Percentiles rank a stretch among this genome's conserved stretches.
Evolutionary conservation across 495 filamentous ascomycete species (phyloP).

Genomic region (Penicillium turbatum): DNA sequence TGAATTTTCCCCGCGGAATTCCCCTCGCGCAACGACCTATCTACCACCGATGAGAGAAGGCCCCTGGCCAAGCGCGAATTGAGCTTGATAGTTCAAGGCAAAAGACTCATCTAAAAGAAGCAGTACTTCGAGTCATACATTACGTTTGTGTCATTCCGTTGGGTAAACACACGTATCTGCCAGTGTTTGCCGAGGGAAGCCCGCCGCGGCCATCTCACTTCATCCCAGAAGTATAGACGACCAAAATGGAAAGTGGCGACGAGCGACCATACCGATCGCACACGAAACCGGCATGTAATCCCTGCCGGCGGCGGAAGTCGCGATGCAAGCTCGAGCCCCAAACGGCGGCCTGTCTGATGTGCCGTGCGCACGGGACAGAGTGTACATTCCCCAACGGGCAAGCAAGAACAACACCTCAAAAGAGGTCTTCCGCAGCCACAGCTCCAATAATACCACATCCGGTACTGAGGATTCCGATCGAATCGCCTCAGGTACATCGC

Average conservation of each 20-base stretch:
- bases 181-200: not conserved
- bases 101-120: too few relatives aligned
- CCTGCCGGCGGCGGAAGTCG: slow-evolving; percentile 5
- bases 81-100: too few relatives aligned
- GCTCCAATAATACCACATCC: not conserved
- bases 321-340: slow-evolving; percentile 10
- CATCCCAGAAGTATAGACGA: not conserved
- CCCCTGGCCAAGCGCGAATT: not conserved
- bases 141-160: not conserved
- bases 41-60: not conserved
- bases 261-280: slow-evolving; percentile 8
- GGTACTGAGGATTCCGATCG: not conserved
- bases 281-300: slow-evolving; percentile 8
- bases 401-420: not conserved
- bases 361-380: slow-evolving; percentile 7
- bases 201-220: not conserved
- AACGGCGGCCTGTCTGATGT: slow-evolving; percentile 7
- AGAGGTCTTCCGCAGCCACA: not conserved
- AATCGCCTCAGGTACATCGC: not conserved
- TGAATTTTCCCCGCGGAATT: slow-evolving; percentile 2
- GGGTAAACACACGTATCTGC: not conserved
- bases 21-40: not conserved
- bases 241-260: slow-evolving; percentile 3
- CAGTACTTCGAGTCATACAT: too few relatives aligned
- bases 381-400: slow-evolving; percentile 5